phyloP scores from a whole-genome alignment of 139 green algal genomes.

The Zygnema circumcarinatum region DNA sequence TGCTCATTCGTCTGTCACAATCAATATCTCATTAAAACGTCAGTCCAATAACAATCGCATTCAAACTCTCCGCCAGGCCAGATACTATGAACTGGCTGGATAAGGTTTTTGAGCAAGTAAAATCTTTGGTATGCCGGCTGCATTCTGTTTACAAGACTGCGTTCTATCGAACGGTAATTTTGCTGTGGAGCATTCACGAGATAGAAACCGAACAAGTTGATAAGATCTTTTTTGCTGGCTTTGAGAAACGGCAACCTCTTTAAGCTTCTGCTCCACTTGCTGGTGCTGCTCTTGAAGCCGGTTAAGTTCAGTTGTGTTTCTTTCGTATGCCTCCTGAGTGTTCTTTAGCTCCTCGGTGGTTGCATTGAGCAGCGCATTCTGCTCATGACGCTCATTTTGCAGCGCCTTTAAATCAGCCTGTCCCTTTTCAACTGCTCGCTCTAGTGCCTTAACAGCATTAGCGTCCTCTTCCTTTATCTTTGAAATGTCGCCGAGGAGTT shows the following conservation, averaged over 20 bases:
- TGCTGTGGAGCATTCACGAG: too few relatives aligned
- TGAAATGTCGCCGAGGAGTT: background rate
- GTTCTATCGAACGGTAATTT: too few relatives aligned
- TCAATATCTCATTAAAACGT: too few relatives aligned
- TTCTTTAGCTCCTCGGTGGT: background rate
- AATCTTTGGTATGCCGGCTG: too few relatives aligned
- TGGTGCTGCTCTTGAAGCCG: background rate
- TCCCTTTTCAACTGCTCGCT: background rate
- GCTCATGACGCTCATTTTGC: background rate
- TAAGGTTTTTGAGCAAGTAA: too few relatives aligned
- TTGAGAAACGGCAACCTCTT: too few relatives aligned
- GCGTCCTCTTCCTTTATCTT: background rate
- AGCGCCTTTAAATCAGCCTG: background rate
- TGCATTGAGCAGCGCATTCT: background rate
- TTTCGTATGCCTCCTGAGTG: background rate
- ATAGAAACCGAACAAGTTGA: too few relatives aligned
- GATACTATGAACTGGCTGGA: too few relatives aligned
- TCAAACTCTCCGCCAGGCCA: too few relatives aligned
- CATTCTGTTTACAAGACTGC: too few relatives aligned
- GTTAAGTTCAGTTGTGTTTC: background rate
- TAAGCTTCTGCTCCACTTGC: background rate
- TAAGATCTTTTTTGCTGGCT: too few relatives aligned
- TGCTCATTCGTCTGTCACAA: background rate
- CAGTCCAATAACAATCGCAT: too few relatives aligned
- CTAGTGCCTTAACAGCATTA: background rate